phyloP scores from a whole-genome alignment of 2,329 filamentous ascomycete species.

The Elsinoe necatrix region DNA sequence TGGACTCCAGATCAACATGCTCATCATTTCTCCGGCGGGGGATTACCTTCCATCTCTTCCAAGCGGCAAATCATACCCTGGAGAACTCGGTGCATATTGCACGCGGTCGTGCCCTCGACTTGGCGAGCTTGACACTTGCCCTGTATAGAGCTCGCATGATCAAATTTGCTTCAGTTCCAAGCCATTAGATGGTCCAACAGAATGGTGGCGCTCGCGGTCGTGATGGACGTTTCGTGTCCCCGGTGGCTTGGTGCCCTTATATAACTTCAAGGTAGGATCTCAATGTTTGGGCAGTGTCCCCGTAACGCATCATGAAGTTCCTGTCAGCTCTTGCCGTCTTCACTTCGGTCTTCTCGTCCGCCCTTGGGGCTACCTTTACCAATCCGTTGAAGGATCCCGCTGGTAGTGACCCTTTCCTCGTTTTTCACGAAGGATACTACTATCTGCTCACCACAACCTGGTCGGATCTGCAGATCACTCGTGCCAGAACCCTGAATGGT shows the following conservation, averaged over 20 bases:
- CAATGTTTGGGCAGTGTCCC: conserved; percentile 24
- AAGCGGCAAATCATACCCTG: neutral
- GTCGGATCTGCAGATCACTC: conserved; percentile 47
- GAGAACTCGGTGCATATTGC: neutral
- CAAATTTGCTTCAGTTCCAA: neutral
- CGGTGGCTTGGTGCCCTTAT: conserved; percentile 4
- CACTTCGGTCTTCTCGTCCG: conserved; percentile 16
- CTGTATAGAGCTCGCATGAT: neutral
- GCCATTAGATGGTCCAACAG: neutral
- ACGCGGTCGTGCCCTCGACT: neutral
- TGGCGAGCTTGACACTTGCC: neutral
- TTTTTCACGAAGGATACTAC: conserved; percentile 47
- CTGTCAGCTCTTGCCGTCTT: conserved; percentile 12
- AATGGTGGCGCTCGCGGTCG: neutral
- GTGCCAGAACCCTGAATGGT: conserved; percentile 46
- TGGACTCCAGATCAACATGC: neutral
- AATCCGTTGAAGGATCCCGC: conserved; percentile 46
- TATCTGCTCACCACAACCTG: conserved; percentile 51
- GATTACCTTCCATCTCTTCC: neutral
- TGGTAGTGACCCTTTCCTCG: conserved; percentile 47
- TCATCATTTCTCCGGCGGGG: neutral
- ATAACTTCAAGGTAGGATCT: conserved; percentile 17
- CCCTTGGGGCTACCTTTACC: conserved; percentile 36
- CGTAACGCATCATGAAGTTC: conserved; percentile 13
- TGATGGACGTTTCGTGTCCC: neutral